A percentile compares a stretch with the other conserved stretches of the same genome.
Evolutionary conservation across 306 rosid species (phyloP).

Genomic region (Castanea sativa): DNA sequence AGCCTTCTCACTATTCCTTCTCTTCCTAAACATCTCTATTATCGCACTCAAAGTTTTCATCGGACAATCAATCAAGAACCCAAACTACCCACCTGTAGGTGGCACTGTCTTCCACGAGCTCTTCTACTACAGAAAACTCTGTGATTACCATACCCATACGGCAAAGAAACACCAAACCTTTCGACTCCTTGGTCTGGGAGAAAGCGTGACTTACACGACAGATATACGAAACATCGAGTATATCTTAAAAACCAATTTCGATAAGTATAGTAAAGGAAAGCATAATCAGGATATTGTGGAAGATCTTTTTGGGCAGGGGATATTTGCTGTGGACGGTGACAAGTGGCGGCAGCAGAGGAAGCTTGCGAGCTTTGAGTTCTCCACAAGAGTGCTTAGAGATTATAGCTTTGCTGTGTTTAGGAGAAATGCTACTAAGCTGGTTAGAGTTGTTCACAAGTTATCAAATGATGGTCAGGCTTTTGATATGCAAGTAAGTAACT

Average conservation of each 20-base stretch:
- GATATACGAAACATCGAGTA: slow-evolving; percentile 56
- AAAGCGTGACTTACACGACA: slow-evolving; percentile 47
- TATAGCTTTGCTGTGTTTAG: slow-evolving; percentile 57
- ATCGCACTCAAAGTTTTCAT: slow-evolving; percentile 26
- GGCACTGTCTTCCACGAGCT: slow-evolving; percentile 55
- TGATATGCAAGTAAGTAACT: slow-evolving; percentile 60
- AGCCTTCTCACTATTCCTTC: slow-evolving; percentile 17
- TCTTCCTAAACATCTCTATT: slow-evolving; percentile 28
- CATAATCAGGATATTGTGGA: slow-evolving; percentile 13
- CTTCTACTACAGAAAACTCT: slow-evolving; percentile 44
- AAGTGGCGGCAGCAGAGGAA: slow-evolving; percentile 78
- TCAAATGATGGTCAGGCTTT: slow-evolving; percentile 33
- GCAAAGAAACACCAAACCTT: slow-evolving; percentile 47
- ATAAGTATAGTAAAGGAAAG: slow-evolving; percentile 53
- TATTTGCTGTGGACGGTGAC: slow-evolving; percentile 64
- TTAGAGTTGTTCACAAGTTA: slow-evolving; percentile 29
- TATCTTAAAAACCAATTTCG: slow-evolving; percentile 42
- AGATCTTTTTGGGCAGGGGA: slow-evolving; percentile 69
- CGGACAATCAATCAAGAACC: slow-evolving; percentile 55
- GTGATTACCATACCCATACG: slow-evolving; percentile 32
- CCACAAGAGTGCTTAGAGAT: slow-evolving; percentile 68
- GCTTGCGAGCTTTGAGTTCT: slow-evolving; percentile 64
- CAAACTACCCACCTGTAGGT: slow-evolving; percentile 51
- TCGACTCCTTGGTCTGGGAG: slow-evolving; percentile 35
- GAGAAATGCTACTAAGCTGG: slow-evolving; percentile 51